These are phyloP conservation scores for Scheffersomyces lignosus DNA, from an alignment of 805 yeast species.

Conservation along the genomic window DNA sequence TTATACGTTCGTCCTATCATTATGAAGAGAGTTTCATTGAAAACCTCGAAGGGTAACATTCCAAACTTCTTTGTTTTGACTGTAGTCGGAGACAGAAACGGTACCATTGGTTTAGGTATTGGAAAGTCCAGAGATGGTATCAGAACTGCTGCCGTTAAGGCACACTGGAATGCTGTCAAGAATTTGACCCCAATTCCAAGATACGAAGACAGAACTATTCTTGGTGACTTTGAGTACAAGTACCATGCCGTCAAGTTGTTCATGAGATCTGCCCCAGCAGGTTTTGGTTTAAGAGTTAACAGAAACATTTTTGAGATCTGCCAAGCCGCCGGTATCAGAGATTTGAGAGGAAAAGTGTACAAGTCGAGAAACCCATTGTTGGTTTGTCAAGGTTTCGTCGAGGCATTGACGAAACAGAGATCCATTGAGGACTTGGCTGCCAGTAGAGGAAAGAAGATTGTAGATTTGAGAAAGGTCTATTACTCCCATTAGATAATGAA, in stretches of 20 bases:
- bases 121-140: conserved; percentile 84
- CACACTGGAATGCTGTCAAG: conserved; percentile 92
- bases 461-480: conserved; percentile 88
- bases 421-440: conserved; percentile 85
- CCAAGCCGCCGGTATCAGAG: conserved; percentile 91
- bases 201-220: conserved; percentile 87
- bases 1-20: conserved; percentile 66
- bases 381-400: conserved; percentile 85
- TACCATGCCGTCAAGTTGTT: conserved; percentile 84
- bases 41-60: conserved; percentile 90
- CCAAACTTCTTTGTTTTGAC: conserved; percentile 79
- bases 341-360: conserved; percentile 86
- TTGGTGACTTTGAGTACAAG: conserved; percentile 78
- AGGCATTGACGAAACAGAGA: conserved; percentile 78
- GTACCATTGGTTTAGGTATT: conserved; percentile 93
- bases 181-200: conserved; percentile 80
- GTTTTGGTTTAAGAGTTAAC: conserved; percentile 90
- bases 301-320: conserved; percentile 89
- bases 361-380: conserved; percentile 94
- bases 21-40: conserved; percentile 81
- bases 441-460: conserved; percentile 91
- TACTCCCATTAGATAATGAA: conserved; percentile 47
- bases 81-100: conserved; percentile 89
- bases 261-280: conserved; percentile 86
- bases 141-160: conserved; percentile 73